Conservation (phyloP, 2,329 filamentous ascomycete genomes). For the Xylaria arbuscula region DNA sequence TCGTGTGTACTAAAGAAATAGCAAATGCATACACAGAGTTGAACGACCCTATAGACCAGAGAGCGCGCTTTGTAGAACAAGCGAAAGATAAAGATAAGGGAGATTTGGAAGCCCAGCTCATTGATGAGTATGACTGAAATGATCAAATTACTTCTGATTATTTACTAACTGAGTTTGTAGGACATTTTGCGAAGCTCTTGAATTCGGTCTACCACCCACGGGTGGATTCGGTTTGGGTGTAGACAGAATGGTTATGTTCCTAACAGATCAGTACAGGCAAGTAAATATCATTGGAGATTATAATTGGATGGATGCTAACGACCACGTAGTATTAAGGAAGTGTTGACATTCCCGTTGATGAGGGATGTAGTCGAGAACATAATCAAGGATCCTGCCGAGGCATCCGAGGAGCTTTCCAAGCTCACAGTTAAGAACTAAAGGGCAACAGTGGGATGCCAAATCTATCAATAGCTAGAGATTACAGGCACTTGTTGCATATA, state of each 20-base stretch:
- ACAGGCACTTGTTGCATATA: neutral
- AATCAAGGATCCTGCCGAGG: conserved; percentile 14
- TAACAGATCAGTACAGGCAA: conserved; percentile 87
- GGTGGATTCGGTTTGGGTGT: conserved; percentile 93
- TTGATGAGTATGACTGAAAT: conserved; percentile 75
- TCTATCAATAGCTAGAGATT: neutral
- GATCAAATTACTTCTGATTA: neutral
- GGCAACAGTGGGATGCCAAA: too few relatives aligned
- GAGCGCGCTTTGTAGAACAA: conserved; percentile 92
- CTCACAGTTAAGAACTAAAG: conserved; percentile 13
- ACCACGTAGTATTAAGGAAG: conserved; percentile 80
- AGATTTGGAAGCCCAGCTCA: conserved; percentile 94
- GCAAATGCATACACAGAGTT: conserved; percentile 93
- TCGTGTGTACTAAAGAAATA: conserved; percentile 97
- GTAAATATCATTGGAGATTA: neutral
- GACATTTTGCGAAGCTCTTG: conserved; percentile 90
- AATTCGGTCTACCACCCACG: conserved; percentile 92
- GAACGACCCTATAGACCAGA: conserved; percentile 96
- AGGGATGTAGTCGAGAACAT: conserved; percentile 58
- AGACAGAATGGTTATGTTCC: conserved; percentile 90
- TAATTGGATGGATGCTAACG: conserved; percentile 23
- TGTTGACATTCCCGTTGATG: conserved; percentile 97
- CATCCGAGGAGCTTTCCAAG: conserved; percentile 21
- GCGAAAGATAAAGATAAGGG: conserved; percentile 95
- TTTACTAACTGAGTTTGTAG: conserved; percentile 25